Base-by-base conservation (phyloP, 139 green algal genomes). In the Picochlorum sp. region DNA sequence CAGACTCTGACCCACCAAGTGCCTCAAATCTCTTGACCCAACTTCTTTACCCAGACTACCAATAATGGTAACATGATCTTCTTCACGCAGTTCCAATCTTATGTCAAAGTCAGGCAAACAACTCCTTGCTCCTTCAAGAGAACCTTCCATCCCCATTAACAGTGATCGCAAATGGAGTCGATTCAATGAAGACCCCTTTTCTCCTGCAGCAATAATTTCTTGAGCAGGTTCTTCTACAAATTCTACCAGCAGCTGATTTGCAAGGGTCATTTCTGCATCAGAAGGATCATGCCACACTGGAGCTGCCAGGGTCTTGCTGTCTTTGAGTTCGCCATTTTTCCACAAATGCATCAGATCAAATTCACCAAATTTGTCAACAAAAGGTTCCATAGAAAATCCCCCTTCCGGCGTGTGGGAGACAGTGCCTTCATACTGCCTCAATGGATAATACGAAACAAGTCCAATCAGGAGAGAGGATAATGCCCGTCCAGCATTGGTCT, bases 71-170 rank as follows among this genome's bases (percentile, higher is more conserved):
- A n/a, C 39, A 16, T 47, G 18, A 47, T 47, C 14, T 4, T 5
- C 39, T 5, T n/a, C 22, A 26, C 7, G 7, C 20, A n/a, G 12
- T 8, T 18, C 22, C 39, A 16, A 6, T 6, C 20, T 20, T 47
- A 26, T n/a, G 18, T 47, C 24, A 7, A 77, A 69, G 28, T 77
- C 76, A 0, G 61, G 50, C 18, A 84, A 33, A 55, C 55, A 57
- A 33, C 57, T 65, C 51, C 69, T 54, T 2, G 55, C 44, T 26
- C 76, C 76, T 36, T 50, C 50, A 26, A 79, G 30, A 18, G 60
- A 49, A 2, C 59, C 60, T 62, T 82, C 62, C 35, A 81, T 72
- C 37, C 53, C 43, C 56, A 68, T 43, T 44, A 75, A 39, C 52
- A 69, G 61, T 9, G 22, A 35, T 22, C 63, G 61, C 14, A 81